These are phyloP conservation scores for Chalara sp. DNA, from an alignment of 2,329 filamentous ascomycete species.

Conservation along the genomic window DNA sequence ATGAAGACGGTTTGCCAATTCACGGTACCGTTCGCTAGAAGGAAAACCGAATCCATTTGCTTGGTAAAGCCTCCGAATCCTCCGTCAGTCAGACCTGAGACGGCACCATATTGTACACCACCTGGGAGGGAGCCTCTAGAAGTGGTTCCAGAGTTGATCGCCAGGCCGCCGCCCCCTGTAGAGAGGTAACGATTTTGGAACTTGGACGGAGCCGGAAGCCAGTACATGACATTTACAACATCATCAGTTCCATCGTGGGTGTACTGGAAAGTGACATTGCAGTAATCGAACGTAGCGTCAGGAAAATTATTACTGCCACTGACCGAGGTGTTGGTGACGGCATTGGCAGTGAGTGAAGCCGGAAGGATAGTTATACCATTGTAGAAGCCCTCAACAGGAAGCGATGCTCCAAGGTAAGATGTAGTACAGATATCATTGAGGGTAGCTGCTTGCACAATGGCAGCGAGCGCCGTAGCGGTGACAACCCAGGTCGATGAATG, in stretches of 20 bases:
- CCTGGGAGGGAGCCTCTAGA: constrained; percentile 25
- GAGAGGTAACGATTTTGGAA: constrained; percentile 41
- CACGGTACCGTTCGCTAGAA: constrained; percentile 28
- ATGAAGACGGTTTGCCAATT: constrained; percentile 31
- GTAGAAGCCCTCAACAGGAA: neutral
- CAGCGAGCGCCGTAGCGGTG: neutral
- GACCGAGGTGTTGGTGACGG: constrained; percentile 28
- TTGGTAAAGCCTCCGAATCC: constrained; percentile 42
- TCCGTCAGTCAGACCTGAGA: constrained; percentile 40
- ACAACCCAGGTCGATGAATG: neutral
- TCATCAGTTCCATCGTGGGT: constrained; percentile 34
- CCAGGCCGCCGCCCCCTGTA: constrained; percentile 39
- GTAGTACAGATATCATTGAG: neutral
- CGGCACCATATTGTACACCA: constrained; percentile 40
- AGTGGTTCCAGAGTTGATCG: constrained; percentile 32
- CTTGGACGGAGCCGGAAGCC: constrained; percentile 34
- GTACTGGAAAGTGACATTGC: constrained; percentile 40
- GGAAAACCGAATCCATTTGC: constrained; percentile 30
- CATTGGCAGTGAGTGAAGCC: constrained; percentile 30
- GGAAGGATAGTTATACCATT: constrained; percentile 19
- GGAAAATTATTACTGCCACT: constrained; percentile 22
- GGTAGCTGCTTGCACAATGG: neutral
- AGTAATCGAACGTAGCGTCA: constrained; percentile 32
- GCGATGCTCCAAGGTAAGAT: neutral
- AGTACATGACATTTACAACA: constrained; percentile 32